Base-by-base conservation (phyloP, 139 green algal species). In the Ulvella scutata region DNA sequence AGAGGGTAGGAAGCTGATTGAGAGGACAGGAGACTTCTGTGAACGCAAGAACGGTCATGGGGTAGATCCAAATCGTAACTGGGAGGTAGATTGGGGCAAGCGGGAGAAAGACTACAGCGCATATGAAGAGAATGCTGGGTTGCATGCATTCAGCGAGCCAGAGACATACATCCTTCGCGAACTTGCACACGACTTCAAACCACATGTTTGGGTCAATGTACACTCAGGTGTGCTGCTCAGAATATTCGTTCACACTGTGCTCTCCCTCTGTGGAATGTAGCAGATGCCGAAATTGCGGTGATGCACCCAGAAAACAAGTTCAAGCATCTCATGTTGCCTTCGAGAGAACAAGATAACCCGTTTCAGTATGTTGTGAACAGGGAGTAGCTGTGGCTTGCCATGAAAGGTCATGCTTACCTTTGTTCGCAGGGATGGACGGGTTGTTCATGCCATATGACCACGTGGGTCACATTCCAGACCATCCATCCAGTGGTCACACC, bases 51-150 rank as follows among this genome's bases (percentile, higher is more conserved):
- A 99, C 78, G 95, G 95, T 4, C 84, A 94, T 2, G 95, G 95
- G 4, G 95, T 99, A 62, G 95, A 99, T 80, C 81, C 87, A 73
- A 98, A 98, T 81, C 84, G 95, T 38, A 99, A 99, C 83, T 99
- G 86, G 84, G 85, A 74, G 43, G 81, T 98, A 35, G 89, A 99
- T 82, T 99, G 93, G 93, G 95, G 95, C 23, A 80, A 83, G 37
- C 97, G 97, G 80, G 95, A 98, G 82, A 84, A 85, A 72, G 92
- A 97, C 82, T 97, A 97, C 76, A 86, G 94, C 75, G 88, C 90
- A 0, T 51, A 72, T 1, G 94, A 99, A 80, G 95, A 98, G 85
- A 94, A 84, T 72, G 91, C 93, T 6, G 94, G 95, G 7, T 37
- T 61, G 61, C 26, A 72, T 59, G 3, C 33, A 3, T 89, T 83